Conservation (phyloP, 2,329 filamentous ascomycete genomes). For the Trichoderma simmonsii region DNA sequence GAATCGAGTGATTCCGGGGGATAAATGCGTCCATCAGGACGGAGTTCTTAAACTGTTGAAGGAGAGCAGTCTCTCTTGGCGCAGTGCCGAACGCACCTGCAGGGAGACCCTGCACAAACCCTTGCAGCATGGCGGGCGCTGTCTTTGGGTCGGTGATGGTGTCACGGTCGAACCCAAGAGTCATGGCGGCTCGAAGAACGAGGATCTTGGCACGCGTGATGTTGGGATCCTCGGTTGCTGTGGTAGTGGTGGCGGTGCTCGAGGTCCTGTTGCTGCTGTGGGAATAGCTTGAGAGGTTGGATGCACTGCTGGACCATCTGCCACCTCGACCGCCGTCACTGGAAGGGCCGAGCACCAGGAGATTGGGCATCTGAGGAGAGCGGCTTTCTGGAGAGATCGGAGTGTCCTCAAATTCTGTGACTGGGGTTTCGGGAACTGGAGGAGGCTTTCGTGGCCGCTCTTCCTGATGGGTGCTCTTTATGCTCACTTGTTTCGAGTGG, state of each 20-base stretch:
- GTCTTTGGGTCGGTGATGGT: conserved; percentile 43
- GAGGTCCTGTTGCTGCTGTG: conserved; percentile 64
- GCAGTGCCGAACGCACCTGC: conserved; percentile 74
- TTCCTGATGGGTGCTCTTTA: conserved; percentile 44
- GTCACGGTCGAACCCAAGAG: conserved; percentile 72
- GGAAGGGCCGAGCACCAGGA: conserved; percentile 75
- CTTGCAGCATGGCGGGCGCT: conserved; percentile 58
- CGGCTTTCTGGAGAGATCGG: conserved; percentile 78
- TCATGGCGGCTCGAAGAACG: conserved; percentile 80
- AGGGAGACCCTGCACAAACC: conserved; percentile 73
- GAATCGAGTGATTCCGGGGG: conserved; percentile 39
- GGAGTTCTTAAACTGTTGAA: conserved; percentile 77
- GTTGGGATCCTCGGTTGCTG: conserved; percentile 69
- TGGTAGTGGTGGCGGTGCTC: conserved; percentile 69
- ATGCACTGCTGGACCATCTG: conserved; percentile 79
- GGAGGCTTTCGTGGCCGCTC: conserved; percentile 48
- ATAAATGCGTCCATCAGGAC: conserved; percentile 68
- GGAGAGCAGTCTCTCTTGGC: conserved; percentile 65
- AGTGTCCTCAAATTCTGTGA: conserved; percentile 92
- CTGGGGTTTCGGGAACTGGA: conserved; percentile 78
- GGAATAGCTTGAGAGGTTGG: conserved; percentile 75
- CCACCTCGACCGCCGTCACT: conserved; percentile 58
- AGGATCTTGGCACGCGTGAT: conserved; percentile 74
- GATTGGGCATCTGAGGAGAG: conserved; percentile 75
- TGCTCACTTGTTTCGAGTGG: conserved; percentile 52